Conservation (phyloP, 495 filamentous ascomycete species). For the Aspergillus bertholletiae region DNA sequence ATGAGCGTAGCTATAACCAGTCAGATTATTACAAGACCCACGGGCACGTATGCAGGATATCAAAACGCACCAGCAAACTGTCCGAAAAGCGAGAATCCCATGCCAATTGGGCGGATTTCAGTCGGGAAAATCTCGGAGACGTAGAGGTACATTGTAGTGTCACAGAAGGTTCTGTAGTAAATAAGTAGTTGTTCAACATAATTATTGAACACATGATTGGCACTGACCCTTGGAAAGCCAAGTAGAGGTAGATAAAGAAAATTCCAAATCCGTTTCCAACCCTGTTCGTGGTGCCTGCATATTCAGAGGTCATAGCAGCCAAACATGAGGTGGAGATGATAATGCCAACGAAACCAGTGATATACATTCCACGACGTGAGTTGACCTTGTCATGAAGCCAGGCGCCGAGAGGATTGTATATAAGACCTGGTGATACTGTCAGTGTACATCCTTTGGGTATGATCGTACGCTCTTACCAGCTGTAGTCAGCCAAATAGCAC, state of each 20-base stretch:
- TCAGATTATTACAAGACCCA: neutral
- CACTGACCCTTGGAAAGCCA: slow-evolving; percentile 40
- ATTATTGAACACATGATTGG: slow-evolving; percentile 12
- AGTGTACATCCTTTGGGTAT: slow-evolving; percentile 7
- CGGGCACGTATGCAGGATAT: neutral
- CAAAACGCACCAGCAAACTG: slow-evolving; percentile 32
- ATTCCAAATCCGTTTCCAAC: slow-evolving; percentile 44
- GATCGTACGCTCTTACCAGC: slow-evolving; percentile 22
- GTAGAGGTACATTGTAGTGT: slow-evolving; percentile 51
- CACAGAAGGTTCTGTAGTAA: slow-evolving; percentile 35
- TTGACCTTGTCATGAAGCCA: slow-evolving; percentile 45
- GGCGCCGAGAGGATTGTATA: slow-evolving; percentile 45
- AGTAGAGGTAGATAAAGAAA: slow-evolving; percentile 46
- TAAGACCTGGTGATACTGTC: slow-evolving; percentile 21
- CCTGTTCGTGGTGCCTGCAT: slow-evolving; percentile 39
- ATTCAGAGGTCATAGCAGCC: slow-evolving; percentile 39
- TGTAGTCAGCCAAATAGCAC: slow-evolving; percentile 44
- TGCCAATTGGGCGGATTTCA: slow-evolving; percentile 44
- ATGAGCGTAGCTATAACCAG: slow-evolving; percentile 29
- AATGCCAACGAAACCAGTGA: slow-evolving; percentile 38
- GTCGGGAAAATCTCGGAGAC: slow-evolving; percentile 51
- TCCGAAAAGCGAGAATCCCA: slow-evolving; percentile 42
- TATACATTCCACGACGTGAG: slow-evolving; percentile 42
- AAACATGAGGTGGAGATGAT: slow-evolving; percentile 36
- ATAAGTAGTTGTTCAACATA: slow-evolving; percentile 15